Evolutionary conservation across 169 alveolate genomes (phyloP), one percentile per base, ranked within the genome.

Genomic region (Babesia divergens): DNA sequence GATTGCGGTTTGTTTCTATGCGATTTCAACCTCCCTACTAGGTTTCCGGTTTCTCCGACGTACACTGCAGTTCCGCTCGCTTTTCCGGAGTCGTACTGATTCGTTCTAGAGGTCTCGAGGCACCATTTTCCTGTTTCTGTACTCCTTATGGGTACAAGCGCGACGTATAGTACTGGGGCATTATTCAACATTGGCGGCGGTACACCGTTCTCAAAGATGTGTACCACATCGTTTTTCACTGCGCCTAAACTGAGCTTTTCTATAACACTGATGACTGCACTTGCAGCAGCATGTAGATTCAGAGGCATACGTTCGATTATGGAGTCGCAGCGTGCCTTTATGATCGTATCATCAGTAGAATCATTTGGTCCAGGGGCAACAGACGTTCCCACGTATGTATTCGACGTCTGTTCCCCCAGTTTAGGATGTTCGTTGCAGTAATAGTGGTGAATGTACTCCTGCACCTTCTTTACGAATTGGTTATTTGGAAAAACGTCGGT

Each of bases 31-130:
- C 86, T 66, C 14, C 35, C 50, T 1, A 18, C 49, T 22, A 77
- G 65, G 58, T 77, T 67, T 8, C 83, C 86, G 1, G 76, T 47
- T 47, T 77, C 86, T 20, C 86, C 86, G 24, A 77, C 75, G 31
- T 77, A 77, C 43, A 77, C 69, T 14, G 72, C 75, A 24, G 51
- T 34, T 13, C 37, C 24, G 31, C 6, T 22, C 2, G 11, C 42
- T 38, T 43, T 43, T 3, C 24, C 66, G 28, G 49, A 40, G 3
- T 16, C 7, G 11, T 34, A 49, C 32, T 11, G 22, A 26, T 54
- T 1, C 18, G 65, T 0, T 16, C 7, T 1, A 29, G 8, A 40
- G 13, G 22, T 32, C 3, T 18, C 6, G 34, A 2, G 22, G 13
- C 60, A 9, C 18, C 38, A 7, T 2, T 20, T 18, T 6, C 16